A percentile compares a stretch with the other conserved stretches of the same genome.
Evolutionary conservation across 2,329 filamentous ascomycete genomes (phyloP).

Genomic region (Myriosclerotinia curreyana): DNA sequence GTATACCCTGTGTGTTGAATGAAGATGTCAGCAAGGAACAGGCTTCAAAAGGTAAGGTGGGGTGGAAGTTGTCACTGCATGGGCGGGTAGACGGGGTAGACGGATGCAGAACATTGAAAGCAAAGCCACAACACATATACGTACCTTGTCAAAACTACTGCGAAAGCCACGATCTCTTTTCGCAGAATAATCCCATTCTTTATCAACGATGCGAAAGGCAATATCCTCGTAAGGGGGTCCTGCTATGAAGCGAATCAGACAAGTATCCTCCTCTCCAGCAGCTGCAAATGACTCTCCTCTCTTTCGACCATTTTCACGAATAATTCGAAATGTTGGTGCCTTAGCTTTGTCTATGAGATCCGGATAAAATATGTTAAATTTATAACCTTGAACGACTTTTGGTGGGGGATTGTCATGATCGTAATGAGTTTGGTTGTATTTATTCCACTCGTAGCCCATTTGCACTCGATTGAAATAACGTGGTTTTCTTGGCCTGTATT

Average conservation of each 20-base stretch:
- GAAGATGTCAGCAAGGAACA: conserved; percentile 36
- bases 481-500: conserved; percentile 86
- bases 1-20: conserved; percentile 65
- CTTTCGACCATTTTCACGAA: conserved; percentile 85
- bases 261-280: conserved; percentile 95
- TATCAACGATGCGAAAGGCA: conserved; percentile 94
- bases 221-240: conserved; percentile 96
- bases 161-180: conserved; percentile 93
- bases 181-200: conserved; percentile 98
- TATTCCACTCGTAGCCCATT: conserved; percentile 99
- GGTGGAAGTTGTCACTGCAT: conserved; percentile 17
- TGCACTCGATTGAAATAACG: conserved; percentile 97
- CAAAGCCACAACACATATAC: conserved; percentile 36
- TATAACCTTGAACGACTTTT: conserved; percentile 98
- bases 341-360: conserved; percentile 93
- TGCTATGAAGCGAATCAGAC: conserved; percentile 91
- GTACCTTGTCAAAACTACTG: conserved; percentile 95
- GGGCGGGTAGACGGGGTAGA: conserved; percentile 2
- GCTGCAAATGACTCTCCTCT: conserved; percentile 89
- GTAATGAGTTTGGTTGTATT: conserved; percentile 99
- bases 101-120: conserved; percentile 4
- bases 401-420: conserved; percentile 97
- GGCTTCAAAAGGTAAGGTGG: conserved; percentile 1
- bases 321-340: conserved; percentile 93
- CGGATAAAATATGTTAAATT: conserved; percentile 99